Percentiles rank a stretch among this genome's conserved stretches.
These are phyloP conservation scores for Arachis hypogaea DNA, from an alignment of 306 rosid genomes.

Conservation along the genomic window DNA sequence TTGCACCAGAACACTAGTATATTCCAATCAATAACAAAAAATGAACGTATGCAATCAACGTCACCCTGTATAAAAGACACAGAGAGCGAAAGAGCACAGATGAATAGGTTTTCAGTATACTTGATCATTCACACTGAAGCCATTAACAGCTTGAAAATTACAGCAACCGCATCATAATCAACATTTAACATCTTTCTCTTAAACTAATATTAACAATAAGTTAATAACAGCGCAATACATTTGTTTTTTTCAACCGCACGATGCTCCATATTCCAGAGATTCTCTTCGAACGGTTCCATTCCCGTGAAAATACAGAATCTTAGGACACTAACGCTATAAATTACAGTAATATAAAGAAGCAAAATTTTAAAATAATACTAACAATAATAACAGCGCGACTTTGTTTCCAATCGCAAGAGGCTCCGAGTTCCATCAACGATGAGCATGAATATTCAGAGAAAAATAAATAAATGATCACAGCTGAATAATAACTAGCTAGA, in stretches of 20 bases:
- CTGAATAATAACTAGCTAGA: neutral
- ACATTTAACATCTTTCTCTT: conserved; percentile 23
- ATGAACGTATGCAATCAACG: conserved; percentile 40
- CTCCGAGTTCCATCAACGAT: neutral
- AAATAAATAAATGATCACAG: neutral
- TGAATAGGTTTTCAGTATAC: conserved; percentile 42
- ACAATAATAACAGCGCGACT: neutral
- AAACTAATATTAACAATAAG: neutral
- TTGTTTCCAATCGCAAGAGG: too few species aligned
- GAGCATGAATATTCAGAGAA: neutral
- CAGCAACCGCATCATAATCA: conserved; percentile 7
- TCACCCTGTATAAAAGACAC: conserved; percentile 46
- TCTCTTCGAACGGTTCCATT: neutral
- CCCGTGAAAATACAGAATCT: neutral
- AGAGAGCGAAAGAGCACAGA: conserved; percentile 28
- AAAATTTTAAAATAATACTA: neutral
- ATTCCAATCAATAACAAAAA: conserved; percentile 52
- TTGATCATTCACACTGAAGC: conserved; percentile 19
- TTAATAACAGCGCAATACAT: neutral
- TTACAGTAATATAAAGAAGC: neutral
- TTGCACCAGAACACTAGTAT: conserved; percentile 45
- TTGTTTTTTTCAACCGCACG: neutral
- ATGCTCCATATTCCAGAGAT: neutral
- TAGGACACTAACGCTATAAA: neutral
- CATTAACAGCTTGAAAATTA: neutral